Evolutionary conservation across 495 filamentous ascomycete genomes (phyloP), one percentile per base, ranked within the genome.

Genomic region (Penicillium salamii): DNA sequence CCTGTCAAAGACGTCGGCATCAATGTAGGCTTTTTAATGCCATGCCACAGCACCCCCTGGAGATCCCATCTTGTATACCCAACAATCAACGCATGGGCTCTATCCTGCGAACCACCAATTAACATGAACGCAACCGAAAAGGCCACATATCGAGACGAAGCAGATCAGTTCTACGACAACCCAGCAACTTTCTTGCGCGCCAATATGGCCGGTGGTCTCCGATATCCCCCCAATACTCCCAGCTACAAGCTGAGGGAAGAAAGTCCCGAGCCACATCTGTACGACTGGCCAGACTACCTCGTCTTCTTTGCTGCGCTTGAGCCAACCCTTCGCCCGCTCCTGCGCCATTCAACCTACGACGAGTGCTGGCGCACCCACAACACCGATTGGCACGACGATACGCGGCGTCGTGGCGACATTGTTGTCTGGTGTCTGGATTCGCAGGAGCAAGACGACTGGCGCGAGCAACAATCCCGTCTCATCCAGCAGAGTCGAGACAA

Each of bases 1-100:
- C 26, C 42, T 0, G 33, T 19, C 15, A 35, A 44, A 1, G 21
- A 40, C 7, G 15, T 52, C 1, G 63, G 61, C 24, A 83, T 86
- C 23, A 90, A 89, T 31, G 86, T 83, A 6, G 89, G 85, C 3
- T 97, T 97, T 69, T 78, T 98, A n/a, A 96, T 93, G 78, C 93
- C 95, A 13, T 98, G 93, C 69, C 95, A 98, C 74, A 88, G 87
- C 55, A 97, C 91, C 7, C 92, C 93, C n/a, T 98, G 93, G 95
- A 87, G 90, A 49, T 88, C 85, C 5, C 89, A 91, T 60, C 78
- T 97, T 26, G 75, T 91, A 32, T 78, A 89, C 57, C 80, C 89
- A 1, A 68, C 71, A 36, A 83, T 96, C 21, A 69, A 83, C 46
- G 90, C 90, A 3, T 91, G 92, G 81, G 92, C 93, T 0, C 75